Evolutionary conservation across 2,329 filamentous ascomycete species (phyloP).

Genomic region (Claviceps purpurea): DNA sequence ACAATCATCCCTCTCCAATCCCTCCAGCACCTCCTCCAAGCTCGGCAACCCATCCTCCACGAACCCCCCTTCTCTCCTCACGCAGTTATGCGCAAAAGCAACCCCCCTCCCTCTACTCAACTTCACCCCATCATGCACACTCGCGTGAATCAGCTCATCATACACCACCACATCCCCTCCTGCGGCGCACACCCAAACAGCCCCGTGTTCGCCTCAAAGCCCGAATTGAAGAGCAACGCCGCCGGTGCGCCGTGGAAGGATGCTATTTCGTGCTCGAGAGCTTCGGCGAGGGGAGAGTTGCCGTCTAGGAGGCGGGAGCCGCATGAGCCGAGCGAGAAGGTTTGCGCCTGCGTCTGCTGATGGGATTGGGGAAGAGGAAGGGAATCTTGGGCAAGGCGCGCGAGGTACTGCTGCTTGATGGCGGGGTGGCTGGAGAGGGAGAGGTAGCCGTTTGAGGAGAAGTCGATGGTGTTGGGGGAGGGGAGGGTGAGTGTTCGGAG

Average conservation of each 20-base stretch:
- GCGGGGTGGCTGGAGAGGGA: constrained; percentile 46
- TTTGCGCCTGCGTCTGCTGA: neutral
- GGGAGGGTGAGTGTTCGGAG: constrained; percentile 39
- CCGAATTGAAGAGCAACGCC: constrained; percentile 42
- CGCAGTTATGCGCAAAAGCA: constrained; percentile 45
- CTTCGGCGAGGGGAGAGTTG: constrained; percentile 30
- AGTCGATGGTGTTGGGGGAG: constrained; percentile 57
- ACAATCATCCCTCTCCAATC: constrained; percentile 21
- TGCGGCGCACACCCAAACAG: constrained; percentile 49
- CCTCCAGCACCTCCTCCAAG: constrained; percentile 16
- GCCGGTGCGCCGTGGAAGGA: constrained; percentile 31
- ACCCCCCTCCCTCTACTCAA: constrained; percentile 40
- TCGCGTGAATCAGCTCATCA: constrained; percentile 67
- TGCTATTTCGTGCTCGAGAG: constrained; percentile 33
- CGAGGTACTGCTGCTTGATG: constrained; percentile 51
- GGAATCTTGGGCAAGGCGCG: constrained; percentile 14
- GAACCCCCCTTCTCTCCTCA: constrained; percentile 11
- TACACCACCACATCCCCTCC: constrained; percentile 50
- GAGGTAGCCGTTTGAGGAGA: constrained; percentile 69
- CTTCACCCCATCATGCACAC: constrained; percentile 64
- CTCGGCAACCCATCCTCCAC: neutral
- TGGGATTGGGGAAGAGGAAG: neutral
- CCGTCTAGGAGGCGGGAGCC: constrained; percentile 42
- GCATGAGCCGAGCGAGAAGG: constrained; percentile 29
- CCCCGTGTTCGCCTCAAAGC: constrained; percentile 53